Base-by-base conservation (phyloP, 495 filamentous ascomycete genomes). In the Pyrenula aspistea region DNA sequence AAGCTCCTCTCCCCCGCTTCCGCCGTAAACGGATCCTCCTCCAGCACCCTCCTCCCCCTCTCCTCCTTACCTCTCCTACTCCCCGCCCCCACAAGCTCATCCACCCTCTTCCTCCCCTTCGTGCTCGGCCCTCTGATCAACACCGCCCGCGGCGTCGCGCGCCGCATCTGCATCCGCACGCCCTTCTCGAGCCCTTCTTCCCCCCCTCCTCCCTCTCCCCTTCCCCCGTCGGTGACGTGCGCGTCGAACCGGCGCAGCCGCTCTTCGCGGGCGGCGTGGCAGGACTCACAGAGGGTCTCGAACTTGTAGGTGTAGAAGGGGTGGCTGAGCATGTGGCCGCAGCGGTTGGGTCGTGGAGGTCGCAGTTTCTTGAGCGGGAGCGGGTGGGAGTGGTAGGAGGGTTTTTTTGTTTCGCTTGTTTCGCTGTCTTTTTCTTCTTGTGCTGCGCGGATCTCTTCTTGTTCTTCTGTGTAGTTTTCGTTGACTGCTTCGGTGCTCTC, bases 81-180 rank as follows among this genome's bases (percentile, higher is more conserved):
- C 31, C 31, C 15, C 31, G 4, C 31, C 31, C 15, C 31, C 31
- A 4, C 15, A 4, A 4, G 31, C 31, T 15, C 31, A 8, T 42
- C 15, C 31, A 11, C 22, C 0, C 31, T 10, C 19, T 48, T 19
- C 10, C 57, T 10, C 2, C 25, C 24, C 20, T 21, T 47, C 12
- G 11, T 20, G 2, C 2, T 24, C 21, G 49, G 15, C 2, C 20
- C 22, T 53, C 2, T 20, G 12, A 51, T 57, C 50, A 63, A 15
- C 58, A 63, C 10, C 62, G 25, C 25, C 61, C 61, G 56, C 61
- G 61, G 22, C 53, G 49, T 53, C 61, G 58, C 24, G 53, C 56
- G 11, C 56, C 56, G 31, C 31, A 42, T 42, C 31, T 42, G 31
- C 31, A 42, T 42, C 31, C 31, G 4, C 31, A 42, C 31, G n/a